phyloP scores from a whole-genome alignment of 2,329 filamentous ascomycete genomes.

The Xylaria sp. region DNA sequence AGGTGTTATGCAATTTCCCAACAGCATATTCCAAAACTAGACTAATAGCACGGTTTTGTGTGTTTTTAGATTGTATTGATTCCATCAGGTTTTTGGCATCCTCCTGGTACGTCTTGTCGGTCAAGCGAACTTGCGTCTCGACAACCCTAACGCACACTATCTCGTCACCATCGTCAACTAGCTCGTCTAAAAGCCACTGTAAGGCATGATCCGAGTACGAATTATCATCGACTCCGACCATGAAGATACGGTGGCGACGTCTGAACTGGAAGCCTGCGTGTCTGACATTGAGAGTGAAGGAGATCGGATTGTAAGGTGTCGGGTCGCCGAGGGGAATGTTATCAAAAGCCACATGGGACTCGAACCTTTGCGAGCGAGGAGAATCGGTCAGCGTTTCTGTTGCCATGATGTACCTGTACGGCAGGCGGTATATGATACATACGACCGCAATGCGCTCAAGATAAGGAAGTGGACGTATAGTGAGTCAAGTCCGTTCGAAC shows the following conservation, averaged over 20 bases:
- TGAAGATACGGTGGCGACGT: conserved; percentile 82
- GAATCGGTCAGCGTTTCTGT: conserved; percentile 43
- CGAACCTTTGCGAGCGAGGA: conserved; percentile 55
- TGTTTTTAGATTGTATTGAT: conserved; percentile 79
- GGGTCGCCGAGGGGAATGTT: conserved; percentile 63
- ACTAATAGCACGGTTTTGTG: conserved; percentile 79
- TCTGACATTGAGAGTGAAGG: conserved; percentile 82
- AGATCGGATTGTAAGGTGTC: conserved; percentile 65
- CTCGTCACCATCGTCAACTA: conserved; percentile 92
- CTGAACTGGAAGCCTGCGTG: conserved; percentile 85
- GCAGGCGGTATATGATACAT: neutral
- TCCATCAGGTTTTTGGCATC: conserved; percentile 78
- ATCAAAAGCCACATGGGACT: conserved; percentile 65
- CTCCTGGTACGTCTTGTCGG: conserved; percentile 73
- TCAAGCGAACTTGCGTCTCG: conserved; percentile 76
- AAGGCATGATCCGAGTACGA: conserved; percentile 91
- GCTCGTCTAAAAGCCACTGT: conserved; percentile 89
- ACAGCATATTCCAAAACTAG: conserved; percentile 86
- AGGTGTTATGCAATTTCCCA: conserved; percentile 87
- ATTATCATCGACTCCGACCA: conserved; percentile 90
- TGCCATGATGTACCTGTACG: conserved; percentile 36
- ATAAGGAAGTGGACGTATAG: conserved; percentile 17
- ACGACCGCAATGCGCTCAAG: conserved; percentile 10
- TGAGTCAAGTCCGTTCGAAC: neutral
- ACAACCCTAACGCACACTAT: conserved; percentile 89